Evolutionary conservation across 2,329 filamentous ascomycete species (phyloP), one percentile per base, ranked within the genome.

Genomic region (Aspergillus sp.): DNA sequence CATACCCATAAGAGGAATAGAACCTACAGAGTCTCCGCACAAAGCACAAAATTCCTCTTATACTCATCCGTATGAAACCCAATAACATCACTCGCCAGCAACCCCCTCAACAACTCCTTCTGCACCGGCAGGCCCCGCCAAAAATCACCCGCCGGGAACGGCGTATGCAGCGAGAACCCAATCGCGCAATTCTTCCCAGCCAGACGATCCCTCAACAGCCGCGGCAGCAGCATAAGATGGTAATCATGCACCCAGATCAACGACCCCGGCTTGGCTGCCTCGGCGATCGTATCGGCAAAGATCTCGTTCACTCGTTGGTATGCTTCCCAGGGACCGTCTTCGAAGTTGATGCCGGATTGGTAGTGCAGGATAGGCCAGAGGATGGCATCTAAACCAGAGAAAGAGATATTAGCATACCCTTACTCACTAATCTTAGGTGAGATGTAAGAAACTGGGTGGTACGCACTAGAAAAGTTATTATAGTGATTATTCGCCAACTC

Each of bases 21-120:
- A 28, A 54, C 21, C 76, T 84, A 76, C 80, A 89, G 82, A 96
- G 82, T 63, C 96, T 93, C 64, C 91, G 87, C 15, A 90, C 91
- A 79, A 92, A 97, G 70, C 90, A 96, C 81, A 79, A 97, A 97
- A 76, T 97, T 93, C 55, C 91, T 85, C 28, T 91, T 91, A 71
- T 97, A 97, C 79, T 96, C 92, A 78, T 96, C 96, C n/a, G 93
- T 97, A 78, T 97, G 94, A 80, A 97, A 97, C n/a, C 93, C 93
- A 69, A 97, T 89, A 59, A 97, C 80, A 73, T 97, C 93, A 79
- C 92, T 95, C 71, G 93, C 88, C 23, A 97, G 82, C 41, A 97
- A 85, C 49, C 93, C 92, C 53, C 88, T 83, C 32, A 97, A 83
- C 55, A 97, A 87, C 67, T 90, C 87, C 73, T 96, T 91, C 61